Conservation (phyloP, 352 stramenopile genomes). For the Globisporangium iwayamae region DNA sequence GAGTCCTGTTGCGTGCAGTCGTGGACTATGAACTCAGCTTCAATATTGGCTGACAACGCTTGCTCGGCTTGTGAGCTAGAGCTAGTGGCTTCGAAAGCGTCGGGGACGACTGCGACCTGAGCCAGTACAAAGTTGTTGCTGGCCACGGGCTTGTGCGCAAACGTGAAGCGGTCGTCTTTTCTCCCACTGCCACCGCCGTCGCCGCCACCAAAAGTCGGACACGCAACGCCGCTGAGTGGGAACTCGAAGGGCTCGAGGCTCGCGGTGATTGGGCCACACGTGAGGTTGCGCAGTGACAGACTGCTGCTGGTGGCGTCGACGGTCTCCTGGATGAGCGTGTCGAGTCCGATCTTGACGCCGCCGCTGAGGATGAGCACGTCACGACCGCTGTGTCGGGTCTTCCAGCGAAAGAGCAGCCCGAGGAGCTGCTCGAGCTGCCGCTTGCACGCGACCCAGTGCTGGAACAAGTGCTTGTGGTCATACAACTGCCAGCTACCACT, state of each 20-base stretch:
- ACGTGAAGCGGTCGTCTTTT: conserved; percentile 59
- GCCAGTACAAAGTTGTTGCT: conserved; percentile 64
- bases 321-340: conserved; percentile 55
- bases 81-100: conserved; percentile 12
- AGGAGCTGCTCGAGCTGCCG: conserved; percentile 68
- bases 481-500: conserved; percentile 40
- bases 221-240: conserved; percentile 42
- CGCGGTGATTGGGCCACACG: conserved; percentile 57
- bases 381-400: conserved; percentile 58
- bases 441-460: conserved; percentile 72
- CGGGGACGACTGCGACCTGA: conserved; percentile 23
- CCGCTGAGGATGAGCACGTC: conserved; percentile 72
- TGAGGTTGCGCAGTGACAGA: conserved; percentile 52
- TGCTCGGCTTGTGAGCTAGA: conserved; percentile 7
- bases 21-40: conserved; percentile 45
- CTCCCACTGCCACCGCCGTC: conserved; percentile 1
- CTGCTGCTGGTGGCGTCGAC: conserved; percentile 19
- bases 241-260: conserved; percentile 49
- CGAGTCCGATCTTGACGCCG: conserved; percentile 53
- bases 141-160: conserved; percentile 34
- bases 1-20: conserved; percentile 15
- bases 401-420: conserved; percentile 71
- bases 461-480: conserved; percentile 40
- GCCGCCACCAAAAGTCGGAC: conserved; percentile 36
- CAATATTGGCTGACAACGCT: conserved; percentile 27